A percentile compares a stretch with the other conserved stretches of the same genome.
Conservation (phyloP, 306 rosid species). For the Quercus alba region DNA sequence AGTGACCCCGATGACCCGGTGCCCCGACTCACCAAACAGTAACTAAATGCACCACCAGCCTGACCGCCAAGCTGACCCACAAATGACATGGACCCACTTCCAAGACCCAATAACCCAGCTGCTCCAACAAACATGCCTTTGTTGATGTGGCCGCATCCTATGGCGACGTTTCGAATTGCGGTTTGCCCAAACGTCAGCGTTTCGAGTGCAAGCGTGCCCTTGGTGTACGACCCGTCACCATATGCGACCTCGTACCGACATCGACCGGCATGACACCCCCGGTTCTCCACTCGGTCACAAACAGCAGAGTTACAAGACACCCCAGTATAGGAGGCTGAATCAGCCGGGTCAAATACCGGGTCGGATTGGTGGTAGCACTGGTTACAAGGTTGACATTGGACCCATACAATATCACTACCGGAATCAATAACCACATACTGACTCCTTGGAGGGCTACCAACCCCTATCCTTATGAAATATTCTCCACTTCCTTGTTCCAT, state of each 20-base stretch:
- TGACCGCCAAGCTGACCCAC: constrained; percentile 84
- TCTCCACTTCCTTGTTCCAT: constrained; percentile 83
- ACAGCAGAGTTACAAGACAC: constrained; percentile 64
- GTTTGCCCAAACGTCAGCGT: constrained; percentile 66
- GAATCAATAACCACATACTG: constrained; percentile 82
- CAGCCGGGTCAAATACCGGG: constrained; percentile 81
- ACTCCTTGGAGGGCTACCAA: constrained; percentile 72
- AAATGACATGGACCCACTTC: constrained; percentile 82
- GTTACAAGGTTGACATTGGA: constrained; percentile 79
- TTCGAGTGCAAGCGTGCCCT: constrained; percentile 78
- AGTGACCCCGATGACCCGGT: constrained; percentile 47
- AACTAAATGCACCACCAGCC: constrained; percentile 69
- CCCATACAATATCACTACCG: constrained; percentile 89
- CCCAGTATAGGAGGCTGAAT: constrained; percentile 56
- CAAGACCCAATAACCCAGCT: constrained; percentile 80
- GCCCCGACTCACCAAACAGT: constrained; percentile 70
- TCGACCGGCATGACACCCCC: constrained; percentile 53
- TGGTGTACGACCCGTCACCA: constrained; percentile 85
- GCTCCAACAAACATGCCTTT: constrained; percentile 91
- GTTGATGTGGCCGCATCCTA: constrained; percentile 88
- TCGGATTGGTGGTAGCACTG: constrained; percentile 80
- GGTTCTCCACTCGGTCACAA: constrained; percentile 62
- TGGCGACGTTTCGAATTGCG: constrained; percentile 57
- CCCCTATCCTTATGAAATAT: constrained; percentile 73
- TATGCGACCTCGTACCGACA: constrained; percentile 74